phyloP scores from a whole-genome alignment of 805 yeast species.

The Yarrowia deformans region DNA sequence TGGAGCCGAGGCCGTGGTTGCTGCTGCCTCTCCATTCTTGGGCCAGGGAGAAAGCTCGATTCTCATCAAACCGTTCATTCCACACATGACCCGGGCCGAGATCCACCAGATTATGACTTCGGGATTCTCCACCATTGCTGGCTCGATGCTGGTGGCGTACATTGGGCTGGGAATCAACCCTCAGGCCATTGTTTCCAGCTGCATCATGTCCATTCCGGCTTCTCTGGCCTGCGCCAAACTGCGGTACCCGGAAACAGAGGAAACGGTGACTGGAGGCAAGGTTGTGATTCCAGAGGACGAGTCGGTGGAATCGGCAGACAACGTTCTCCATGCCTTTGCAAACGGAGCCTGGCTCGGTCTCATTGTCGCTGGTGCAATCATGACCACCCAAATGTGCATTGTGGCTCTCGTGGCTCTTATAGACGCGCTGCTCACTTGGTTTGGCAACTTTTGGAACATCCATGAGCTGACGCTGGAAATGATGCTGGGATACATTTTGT shows the following conservation, averaged over 20 bases:
- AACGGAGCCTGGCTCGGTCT: constrained; percentile 67
- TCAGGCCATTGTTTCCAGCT: constrained; percentile 67
- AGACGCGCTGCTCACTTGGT: constrained; percentile 65
- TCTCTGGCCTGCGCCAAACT: constrained; percentile 67
- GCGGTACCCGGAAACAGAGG: constrained; percentile 66
- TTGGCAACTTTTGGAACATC: constrained; percentile 69
- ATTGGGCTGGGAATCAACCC: constrained; percentile 68
- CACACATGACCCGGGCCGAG: constrained; percentile 65
- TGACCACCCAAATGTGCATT: constrained; percentile 66
- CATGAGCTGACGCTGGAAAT: constrained; percentile 60
- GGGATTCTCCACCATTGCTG: constrained; percentile 72
- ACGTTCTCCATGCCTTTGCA: constrained; percentile 65
- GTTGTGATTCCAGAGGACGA: constrained; percentile 57
- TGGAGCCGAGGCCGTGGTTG: constrained; percentile 71
- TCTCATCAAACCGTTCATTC: constrained; percentile 64
- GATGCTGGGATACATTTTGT: constrained; percentile 63
- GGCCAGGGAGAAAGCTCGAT: constrained; percentile 73
- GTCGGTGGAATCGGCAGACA: constrained; percentile 53
- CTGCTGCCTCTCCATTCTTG: constrained; percentile 71
- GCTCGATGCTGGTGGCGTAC: constrained; percentile 67
- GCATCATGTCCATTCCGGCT: constrained; percentile 74
- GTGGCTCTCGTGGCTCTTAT: constrained; percentile 64
- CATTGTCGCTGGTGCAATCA: constrained; percentile 62
- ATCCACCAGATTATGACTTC: constrained; percentile 68
- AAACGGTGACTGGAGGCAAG: constrained; percentile 58